Evolutionary conservation across 108 stramenopile species (phyloP).

Genomic region (Schizochytrium sp.): DNA sequence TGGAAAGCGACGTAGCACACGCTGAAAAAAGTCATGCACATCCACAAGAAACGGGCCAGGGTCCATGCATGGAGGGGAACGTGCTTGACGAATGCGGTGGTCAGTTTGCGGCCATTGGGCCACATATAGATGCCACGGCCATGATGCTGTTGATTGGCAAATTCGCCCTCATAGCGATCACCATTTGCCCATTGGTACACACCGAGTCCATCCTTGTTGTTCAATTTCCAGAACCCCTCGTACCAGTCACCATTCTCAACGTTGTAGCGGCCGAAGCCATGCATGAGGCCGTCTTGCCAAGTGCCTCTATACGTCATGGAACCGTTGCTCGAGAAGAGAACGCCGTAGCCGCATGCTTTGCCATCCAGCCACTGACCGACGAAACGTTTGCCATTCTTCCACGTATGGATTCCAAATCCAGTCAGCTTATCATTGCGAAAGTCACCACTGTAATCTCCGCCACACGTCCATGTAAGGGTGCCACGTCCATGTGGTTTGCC

Average conservation of each 20-base stretch:
- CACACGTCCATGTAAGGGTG: conserved; percentile 25
- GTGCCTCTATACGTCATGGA: not conserved
- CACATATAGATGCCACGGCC: conserved; percentile 20
- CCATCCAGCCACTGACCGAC: not conserved
- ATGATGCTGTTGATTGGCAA: conserved; percentile 19
- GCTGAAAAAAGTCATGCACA: not conserved
- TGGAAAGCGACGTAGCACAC: not conserved
- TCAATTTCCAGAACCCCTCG: conserved; percentile 14
- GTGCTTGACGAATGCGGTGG: not conserved
- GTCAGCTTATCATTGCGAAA: conserved; percentile 16
- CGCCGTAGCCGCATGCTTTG: not conserved
- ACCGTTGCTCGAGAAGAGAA: not conserved
- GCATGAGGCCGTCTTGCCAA: not conserved
- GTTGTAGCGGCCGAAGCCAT: conserved; percentile 30
- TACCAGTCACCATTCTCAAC: conserved; percentile 20
- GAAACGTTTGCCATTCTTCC: not conserved
- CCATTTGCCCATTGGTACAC: conserved; percentile 24
- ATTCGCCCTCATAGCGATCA: conserved; percentile 31
- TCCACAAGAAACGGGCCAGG: not conserved
- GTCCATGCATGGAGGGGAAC: not conserved
- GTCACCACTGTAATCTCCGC: conserved; percentile 22
- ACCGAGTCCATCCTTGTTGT: conserved; percentile 21
- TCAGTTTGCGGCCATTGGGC: not conserved
- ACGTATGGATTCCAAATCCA: conserved; percentile 15
- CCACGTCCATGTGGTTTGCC: conserved; percentile 37